These are phyloP conservation scores for Lindgomyces ingoldianus DNA, from an alignment of 495 filamentous ascomycete genomes.

Conservation along the genomic window DNA sequence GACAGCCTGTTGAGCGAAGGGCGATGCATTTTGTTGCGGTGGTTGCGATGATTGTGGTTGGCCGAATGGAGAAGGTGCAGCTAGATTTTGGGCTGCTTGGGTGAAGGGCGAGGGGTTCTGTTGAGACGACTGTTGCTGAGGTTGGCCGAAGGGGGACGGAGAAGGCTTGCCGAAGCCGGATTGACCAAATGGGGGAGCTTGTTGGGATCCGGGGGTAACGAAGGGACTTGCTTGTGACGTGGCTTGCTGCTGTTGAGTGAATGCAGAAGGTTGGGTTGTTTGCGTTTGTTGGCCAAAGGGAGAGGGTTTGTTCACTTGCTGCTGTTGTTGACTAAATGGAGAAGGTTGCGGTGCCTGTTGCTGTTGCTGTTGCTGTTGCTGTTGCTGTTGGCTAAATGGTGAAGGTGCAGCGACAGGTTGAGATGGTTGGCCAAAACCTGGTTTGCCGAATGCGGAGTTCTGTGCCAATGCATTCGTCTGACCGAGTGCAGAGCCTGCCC, in stretches of 20 bases:
- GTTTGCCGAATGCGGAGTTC: conserved; percentile 19
- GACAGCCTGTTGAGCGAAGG: conserved; percentile 3
- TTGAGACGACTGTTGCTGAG: background rate
- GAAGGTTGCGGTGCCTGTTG: conserved; percentile 13
- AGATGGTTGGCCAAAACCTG: conserved; percentile 22
- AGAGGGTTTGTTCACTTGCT: background rate
- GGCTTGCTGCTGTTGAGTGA: conserved; percentile 8
- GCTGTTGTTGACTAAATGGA: conserved; percentile 24
- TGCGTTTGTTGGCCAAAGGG: conserved; percentile 7
- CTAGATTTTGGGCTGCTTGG: conserved; percentile 11
- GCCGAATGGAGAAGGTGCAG: conserved; percentile 18
- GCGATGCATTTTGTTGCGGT: conserved; percentile 5
- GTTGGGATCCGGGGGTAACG: background rate
- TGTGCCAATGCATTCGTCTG: conserved; percentile 22
- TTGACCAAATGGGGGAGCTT: conserved; percentile 12
- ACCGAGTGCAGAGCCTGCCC: conserved; percentile 18
- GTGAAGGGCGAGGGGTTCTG: too few species aligned
- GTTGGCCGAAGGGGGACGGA: conserved; percentile 5
- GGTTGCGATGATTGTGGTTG: background rate
- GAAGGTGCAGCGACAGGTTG: conserved; percentile 16
- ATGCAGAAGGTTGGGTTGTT: background rate
- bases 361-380: conserved; percentile 6
- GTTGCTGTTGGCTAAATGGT: conserved; percentile 17
- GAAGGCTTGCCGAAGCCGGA: conserved; percentile 16
- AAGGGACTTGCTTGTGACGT: conserved; percentile 20